phyloP scores from a whole-genome alignment of 2,329 filamentous ascomycete genomes.

The Aspergillus alliaceus region DNA sequence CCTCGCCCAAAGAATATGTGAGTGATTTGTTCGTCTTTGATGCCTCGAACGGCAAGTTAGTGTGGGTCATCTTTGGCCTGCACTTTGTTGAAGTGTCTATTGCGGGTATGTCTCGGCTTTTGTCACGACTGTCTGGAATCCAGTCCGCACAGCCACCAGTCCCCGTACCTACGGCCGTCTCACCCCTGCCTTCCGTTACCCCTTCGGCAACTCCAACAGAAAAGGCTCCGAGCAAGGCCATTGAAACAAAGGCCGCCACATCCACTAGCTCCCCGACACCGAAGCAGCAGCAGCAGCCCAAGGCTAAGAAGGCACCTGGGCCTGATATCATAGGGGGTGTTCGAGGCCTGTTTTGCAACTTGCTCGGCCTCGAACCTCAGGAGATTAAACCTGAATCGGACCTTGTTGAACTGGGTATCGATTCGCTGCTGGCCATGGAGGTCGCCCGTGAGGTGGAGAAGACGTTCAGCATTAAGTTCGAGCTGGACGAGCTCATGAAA shows the following conservation, averaged over 20 bases:
- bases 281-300: no score
- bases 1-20: slow-evolving; percentile 16
- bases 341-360: slow-evolving; percentile 5
- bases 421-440: slow-evolving; percentile 15
- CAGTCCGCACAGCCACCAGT: neutral
- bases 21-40: slow-evolving; percentile 36
- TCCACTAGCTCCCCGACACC: neutral
- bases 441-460: slow-evolving; percentile 7
- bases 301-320: neutral
- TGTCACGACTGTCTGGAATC: neutral
- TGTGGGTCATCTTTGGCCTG: slow-evolving; percentile 32
- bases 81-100: slow-evolving; percentile 24
- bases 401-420: slow-evolving; percentile 35
- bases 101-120: slow-evolving; percentile 17
- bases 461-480: neutral
- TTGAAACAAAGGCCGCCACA: neutral
- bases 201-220: neutral
- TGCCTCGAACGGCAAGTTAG: slow-evolving; percentile 18
- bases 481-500: slow-evolving; percentile 23
- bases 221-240: neutral
- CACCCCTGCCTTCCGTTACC: neutral
- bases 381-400: slow-evolving; percentile 38
- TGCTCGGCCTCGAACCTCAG: slow-evolving; percentile 37
- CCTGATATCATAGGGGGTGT: neutral
- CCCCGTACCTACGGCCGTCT: neutral